Evolutionary conservation across 2,329 filamentous ascomycete species (phyloP).

Genomic region (Shiraia bambusicola): DNA sequence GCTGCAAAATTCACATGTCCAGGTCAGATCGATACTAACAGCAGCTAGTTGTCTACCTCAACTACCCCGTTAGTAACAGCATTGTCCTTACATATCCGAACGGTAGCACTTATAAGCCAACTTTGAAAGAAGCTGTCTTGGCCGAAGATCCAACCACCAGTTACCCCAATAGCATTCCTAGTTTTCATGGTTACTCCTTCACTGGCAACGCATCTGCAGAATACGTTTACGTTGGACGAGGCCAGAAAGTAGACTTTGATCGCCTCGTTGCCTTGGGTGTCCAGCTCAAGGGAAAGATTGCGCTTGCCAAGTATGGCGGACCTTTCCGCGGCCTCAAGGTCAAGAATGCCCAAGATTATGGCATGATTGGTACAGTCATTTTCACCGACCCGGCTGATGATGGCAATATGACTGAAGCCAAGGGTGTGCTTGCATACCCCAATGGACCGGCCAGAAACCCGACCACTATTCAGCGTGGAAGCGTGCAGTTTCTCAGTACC

Average conservation of each 20-base stretch:
- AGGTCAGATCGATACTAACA: slow-evolving; percentile 2
- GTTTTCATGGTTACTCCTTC: slow-evolving; percentile 53
- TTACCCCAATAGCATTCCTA: slow-evolving; percentile 46
- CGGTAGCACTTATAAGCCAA: slow-evolving; percentile 34
- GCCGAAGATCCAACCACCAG: slow-evolving; percentile 38
- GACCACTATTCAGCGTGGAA: slow-evolving; percentile 49
- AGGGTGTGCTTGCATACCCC: slow-evolving; percentile 49
- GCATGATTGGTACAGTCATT: slow-evolving; percentile 50
- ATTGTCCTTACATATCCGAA: slow-evolving; percentile 38
- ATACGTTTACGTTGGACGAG: slow-evolving; percentile 50
- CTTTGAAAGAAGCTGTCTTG: slow-evolving; percentile 38
- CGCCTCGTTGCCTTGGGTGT: slow-evolving; percentile 46
- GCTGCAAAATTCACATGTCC: no score
- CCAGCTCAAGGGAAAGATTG: slow-evolving; percentile 51
- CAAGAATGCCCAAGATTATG: slow-evolving; percentile 50
- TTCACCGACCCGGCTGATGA: slow-evolving; percentile 51
- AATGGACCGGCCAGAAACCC: slow-evolving; percentile 49
- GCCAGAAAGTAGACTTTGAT: slow-evolving; percentile 50
- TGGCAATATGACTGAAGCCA: slow-evolving; percentile 50
- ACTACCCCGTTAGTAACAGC: slow-evolving; percentile 42
- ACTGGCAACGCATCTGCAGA: slow-evolving; percentile 51
- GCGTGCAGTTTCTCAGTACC: slow-evolving; percentile 62
- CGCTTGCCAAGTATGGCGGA: slow-evolving; percentile 50
- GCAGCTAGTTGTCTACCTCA: slow-evolving; percentile 36
- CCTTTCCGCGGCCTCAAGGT: slow-evolving; percentile 52